Evolutionary conservation across 1,139 yeast genomes (phyloP), one percentile per base, ranked within the genome.

Genomic region (Pichia sorboxylosa): DNA sequence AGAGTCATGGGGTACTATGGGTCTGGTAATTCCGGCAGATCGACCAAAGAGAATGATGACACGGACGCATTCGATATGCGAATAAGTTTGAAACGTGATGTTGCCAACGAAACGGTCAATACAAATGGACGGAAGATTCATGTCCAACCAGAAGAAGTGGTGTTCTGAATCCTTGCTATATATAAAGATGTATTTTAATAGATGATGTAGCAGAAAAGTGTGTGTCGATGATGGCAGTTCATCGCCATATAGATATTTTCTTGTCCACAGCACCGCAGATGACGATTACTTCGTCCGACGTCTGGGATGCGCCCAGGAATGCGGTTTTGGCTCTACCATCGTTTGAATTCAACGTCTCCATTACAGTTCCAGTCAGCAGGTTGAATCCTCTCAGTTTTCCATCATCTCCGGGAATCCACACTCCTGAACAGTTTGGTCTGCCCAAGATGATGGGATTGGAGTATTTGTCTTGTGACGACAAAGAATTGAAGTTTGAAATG

Each of bases 1-100:
- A 58, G 98, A 35, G 97, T 90, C 6, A 71, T 83, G n/a, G 92
- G 92, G 0, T 90, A 90, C 50, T 90, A 90, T 52, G 80, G 82
- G 3, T 48, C 51, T 6, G 44, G 39, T 5, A 49, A 69, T 22
- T 63, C 66, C 34, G 17, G 18, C 5, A 19, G 27, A 10, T 50
- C 69, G 26, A 66, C 64, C 31, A 55, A 54, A 26, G 45, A 61
- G 3, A 60, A 73, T 44, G 90, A 80, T 45, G 77, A 73, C 30
- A 65, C 72, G 27, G 98, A 90, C 60, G 98, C 96, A 0, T 90
- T 74, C 54, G 94, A 82, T 51, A 81, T 80, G 93, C 59, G 90
- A 36, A 70, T 73, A 47, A 63, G 77, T 33, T 55, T 79, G 36
- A 71, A 71, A 20, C 51, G 79, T 24, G 90, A 79, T 47, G 51